These are phyloP conservation scores for Aspergillus sp. DNA, from an alignment of 2,329 filamentous ascomycete species.

Conservation along the genomic window DNA sequence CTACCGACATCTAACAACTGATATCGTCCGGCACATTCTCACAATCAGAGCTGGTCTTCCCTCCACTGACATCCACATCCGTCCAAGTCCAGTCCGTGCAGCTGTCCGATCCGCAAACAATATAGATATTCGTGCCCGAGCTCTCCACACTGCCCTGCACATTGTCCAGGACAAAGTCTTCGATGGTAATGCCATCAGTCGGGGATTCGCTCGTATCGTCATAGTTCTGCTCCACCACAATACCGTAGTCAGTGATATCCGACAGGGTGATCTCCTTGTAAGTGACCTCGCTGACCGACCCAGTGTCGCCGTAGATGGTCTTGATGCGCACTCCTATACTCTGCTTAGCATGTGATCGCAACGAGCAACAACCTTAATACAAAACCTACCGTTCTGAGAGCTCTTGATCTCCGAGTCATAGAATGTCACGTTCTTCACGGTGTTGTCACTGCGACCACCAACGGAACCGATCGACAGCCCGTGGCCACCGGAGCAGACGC, in stretches of 20 bases:
- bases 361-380: too few species aligned
- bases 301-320: constrained; percentile 54
- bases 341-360: not conserved
- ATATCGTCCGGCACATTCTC: constrained; percentile 43
- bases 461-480: constrained; percentile 63
- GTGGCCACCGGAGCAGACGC: constrained; percentile 44
- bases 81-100: constrained; percentile 59
- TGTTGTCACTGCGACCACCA: constrained; percentile 58
- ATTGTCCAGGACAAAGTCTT: not conserved
- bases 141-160: not conserved
- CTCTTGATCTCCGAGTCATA: constrained; percentile 51
- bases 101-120: constrained; percentile 50
- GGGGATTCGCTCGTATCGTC: not conserved
- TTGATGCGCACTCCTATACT: constrained; percentile 55
- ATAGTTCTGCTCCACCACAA: constrained; percentile 5
- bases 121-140: constrained; percentile 8
- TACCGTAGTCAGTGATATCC: not conserved
- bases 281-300: constrained; percentile 37
- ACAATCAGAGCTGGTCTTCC: constrained; percentile 49
- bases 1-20: constrained; percentile 31
- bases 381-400: constrained; percentile 53
- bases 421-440: constrained; percentile 58
- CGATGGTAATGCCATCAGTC: not conserved
- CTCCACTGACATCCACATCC: constrained; percentile 54
- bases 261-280: constrained; percentile 14